A percentile compares a stretch with the other conserved stretches of the same genome.
Evolutionary conservation across 768 basidiomycete species (phyloP).

Genomic region (Pleurotus djamor): DNA sequence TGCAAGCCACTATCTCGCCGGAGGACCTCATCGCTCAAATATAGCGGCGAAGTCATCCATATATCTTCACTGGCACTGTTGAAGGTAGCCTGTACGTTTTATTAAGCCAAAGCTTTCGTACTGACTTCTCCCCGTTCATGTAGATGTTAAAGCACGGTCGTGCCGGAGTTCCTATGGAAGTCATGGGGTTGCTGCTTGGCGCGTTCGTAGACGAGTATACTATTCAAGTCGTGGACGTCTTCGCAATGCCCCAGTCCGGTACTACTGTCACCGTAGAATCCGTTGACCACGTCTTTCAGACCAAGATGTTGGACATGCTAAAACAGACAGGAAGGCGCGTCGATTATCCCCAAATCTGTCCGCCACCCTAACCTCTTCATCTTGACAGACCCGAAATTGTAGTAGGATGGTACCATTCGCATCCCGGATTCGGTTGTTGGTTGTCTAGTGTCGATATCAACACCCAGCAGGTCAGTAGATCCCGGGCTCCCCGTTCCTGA

Average conservation of each 20-base stretch:
- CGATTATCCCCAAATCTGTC: slow-evolving; percentile 4
- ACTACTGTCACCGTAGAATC: slow-evolving; percentile 98
- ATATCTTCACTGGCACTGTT: slow-evolving; percentile 96
- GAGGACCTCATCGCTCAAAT: background rate
- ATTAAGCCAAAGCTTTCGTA: slow-evolving; percentile 2
- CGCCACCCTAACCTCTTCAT: slow-evolving; percentile 7
- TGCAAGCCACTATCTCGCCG: slow-evolving; percentile 1
- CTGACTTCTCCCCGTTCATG: background rate
- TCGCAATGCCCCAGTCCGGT: slow-evolving; percentile 98
- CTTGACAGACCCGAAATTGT: slow-evolving; percentile 85
- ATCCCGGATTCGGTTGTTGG: slow-evolving; percentile 99
- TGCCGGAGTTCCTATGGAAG: slow-evolving; percentile 99
- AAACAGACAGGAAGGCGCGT: slow-evolving; percentile 96
- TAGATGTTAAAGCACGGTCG: slow-evolving; percentile 99
- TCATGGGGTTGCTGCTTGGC: slow-evolving; percentile 97
- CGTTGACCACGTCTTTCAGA: slow-evolving; percentile 98
- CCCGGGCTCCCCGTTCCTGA: slow-evolving; percentile 5
- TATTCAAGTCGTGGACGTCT: slow-evolving; percentile 93
- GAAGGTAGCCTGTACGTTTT: slow-evolving; percentile 49
- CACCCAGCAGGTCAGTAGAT: slow-evolving; percentile 81
- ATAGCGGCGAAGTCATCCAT: slow-evolving; percentile 90
- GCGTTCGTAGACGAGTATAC: slow-evolving; percentile 99
- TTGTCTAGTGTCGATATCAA: slow-evolving; percentile 98
- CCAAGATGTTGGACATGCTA: slow-evolving; percentile 98
- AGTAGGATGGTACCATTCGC: slow-evolving; percentile 99